phyloP scores from a whole-genome alignment of 1,139 yeast genomes.

The Nakaseomyces kungkrabaensis region DNA sequence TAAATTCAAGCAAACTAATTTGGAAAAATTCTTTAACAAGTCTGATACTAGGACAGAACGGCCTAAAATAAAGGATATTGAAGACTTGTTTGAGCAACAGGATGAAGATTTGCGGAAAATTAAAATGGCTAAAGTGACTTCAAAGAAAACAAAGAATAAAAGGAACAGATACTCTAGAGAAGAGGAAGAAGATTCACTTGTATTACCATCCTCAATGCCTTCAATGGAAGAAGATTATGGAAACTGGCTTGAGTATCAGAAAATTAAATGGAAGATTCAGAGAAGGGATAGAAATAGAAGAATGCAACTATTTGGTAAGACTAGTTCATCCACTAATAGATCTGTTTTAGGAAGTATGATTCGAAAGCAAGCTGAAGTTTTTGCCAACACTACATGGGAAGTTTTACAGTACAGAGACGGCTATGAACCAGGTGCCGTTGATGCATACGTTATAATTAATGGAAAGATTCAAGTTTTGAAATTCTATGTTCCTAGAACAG shows the following conservation, averaged over 20 bases:
- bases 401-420: conserved; percentile 60
- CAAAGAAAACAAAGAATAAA: conserved; percentile 32
- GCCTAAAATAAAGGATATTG: conserved; percentile 55
- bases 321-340: conserved; percentile 37
- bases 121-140: conserved; percentile 44
- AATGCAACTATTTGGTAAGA: conserved; percentile 66
- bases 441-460: conserved; percentile 60
- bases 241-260: conserved; percentile 69
- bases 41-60: conserved; percentile 25
- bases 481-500: conserved; percentile 62
- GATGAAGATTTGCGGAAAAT: conserved; percentile 14
- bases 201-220: conserved; percentile 54
- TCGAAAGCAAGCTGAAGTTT: conserved; percentile 66
- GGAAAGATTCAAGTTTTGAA: conserved; percentile 65
- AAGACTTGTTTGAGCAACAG: conserved; percentile 50
- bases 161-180: conserved; percentile 29
- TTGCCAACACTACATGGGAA: conserved; percentile 77
- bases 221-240: conserved; percentile 64
- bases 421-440: conserved; percentile 59
- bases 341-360: conserved; percentile 57
- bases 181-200: conserved; percentile 37
- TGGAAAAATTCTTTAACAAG: conserved; percentile 47
- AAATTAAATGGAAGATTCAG: conserved; percentile 77
- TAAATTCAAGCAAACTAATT: conserved; percentile 59
- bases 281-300: conserved; percentile 62